A percentile compares a stretch with the other conserved stretches of the same genome.
Evolutionary conservation across 371 early-diverging fungal species (phyloP).

Genomic region (Mortierella sp.): DNA sequence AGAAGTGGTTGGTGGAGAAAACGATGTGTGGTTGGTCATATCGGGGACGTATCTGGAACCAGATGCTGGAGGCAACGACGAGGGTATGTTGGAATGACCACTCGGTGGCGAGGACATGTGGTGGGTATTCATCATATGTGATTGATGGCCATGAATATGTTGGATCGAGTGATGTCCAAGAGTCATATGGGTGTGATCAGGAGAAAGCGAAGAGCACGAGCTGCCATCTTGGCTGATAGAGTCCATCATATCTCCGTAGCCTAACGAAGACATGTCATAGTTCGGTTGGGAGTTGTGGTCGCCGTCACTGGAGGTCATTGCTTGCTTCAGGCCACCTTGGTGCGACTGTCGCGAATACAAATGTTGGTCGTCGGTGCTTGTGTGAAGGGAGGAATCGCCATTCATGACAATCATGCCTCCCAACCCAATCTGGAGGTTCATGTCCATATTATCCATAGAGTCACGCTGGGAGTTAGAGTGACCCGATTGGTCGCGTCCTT

Average conservation of each 20-base stretch:
- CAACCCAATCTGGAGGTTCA: slow-evolving; percentile 36
- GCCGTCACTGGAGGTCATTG: background rate
- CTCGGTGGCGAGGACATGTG: slow-evolving; percentile 15
- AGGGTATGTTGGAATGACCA: slow-evolving; percentile 9
- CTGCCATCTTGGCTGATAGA: slow-evolving; percentile 16
- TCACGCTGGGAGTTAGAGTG: slow-evolving; percentile 5
- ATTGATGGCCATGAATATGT: slow-evolving; percentile 11
- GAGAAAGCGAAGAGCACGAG: slow-evolving; percentile 25
- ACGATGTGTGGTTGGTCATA: background rate
- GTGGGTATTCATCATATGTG: background rate
- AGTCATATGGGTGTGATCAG: slow-evolving; percentile 15
- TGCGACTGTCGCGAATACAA: slow-evolving; percentile 11
- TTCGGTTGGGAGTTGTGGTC: slow-evolving; percentile 7
- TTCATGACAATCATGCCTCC: slow-evolving; percentile 43
- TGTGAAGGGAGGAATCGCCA: slow-evolving; percentile 18
- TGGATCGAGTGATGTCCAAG: slow-evolving; percentile 10
- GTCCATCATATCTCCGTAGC: slow-evolving; percentile 19
- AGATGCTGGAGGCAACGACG: slow-evolving; percentile 6
- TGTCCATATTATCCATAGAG: slow-evolving; percentile 14
- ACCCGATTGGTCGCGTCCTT: slow-evolving; percentile 6
- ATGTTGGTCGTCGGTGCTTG: slow-evolving; percentile 7
- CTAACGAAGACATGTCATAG: slow-evolving; percentile 7
- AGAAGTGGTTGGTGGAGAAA: slow-evolving; percentile 5
- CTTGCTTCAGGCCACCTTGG: slow-evolving; percentile 13
- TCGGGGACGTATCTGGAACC: slow-evolving; percentile 6